Evolutionary conservation across 176 grass and related monocot species (phyloP), one percentile per base, ranked within the genome.

Genomic region (Lolium rigidum): DNA sequence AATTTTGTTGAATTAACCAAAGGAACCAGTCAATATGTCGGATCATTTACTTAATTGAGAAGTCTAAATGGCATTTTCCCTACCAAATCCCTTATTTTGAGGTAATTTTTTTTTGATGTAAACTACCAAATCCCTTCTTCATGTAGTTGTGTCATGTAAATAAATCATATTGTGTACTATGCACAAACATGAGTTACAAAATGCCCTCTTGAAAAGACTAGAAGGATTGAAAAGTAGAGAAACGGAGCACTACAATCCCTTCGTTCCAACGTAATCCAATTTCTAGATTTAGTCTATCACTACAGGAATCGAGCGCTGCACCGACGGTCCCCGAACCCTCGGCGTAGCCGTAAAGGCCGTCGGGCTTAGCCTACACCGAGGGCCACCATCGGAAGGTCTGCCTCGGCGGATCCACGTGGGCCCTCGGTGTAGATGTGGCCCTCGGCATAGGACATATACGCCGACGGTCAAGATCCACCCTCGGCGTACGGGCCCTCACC

Each of bases 1-100:
- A 5, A 77, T 63, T 52, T 22, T 69, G 18, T 54, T 65, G 14
- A 70, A 83, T 86, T 74, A 83, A 87, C 31, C 22, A 58, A 47
- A 47, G 46, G 46, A 47, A 2, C 46, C 8, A 47, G 7, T 47
- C 46, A 47, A 47, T 26, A 49, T 81, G 16, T 66, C 22, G 9
- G 59, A 26, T 74, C 43, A 13, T 49, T 22, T 41, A 49, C 41
- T 48, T 73, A 73, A 48, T 47, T 72, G 44, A 22, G 11, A 24
- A 74, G 21, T 26, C 0, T 25, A 74, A 50, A 74, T 74, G 2
- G 3, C 7, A 48, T 74, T 74, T 26, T 26, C 11, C 46, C 12
- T 15, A 43, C 22, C 6, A 50, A 74, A 49, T 50, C 44, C 12
- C 21, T 70, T 44, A 35, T 35, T 35, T 35, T 35, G 31, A 35